phyloP scores from a whole-genome alignment of 352 stramenopile species.

The Globisporangium sylvaticum region DNA sequence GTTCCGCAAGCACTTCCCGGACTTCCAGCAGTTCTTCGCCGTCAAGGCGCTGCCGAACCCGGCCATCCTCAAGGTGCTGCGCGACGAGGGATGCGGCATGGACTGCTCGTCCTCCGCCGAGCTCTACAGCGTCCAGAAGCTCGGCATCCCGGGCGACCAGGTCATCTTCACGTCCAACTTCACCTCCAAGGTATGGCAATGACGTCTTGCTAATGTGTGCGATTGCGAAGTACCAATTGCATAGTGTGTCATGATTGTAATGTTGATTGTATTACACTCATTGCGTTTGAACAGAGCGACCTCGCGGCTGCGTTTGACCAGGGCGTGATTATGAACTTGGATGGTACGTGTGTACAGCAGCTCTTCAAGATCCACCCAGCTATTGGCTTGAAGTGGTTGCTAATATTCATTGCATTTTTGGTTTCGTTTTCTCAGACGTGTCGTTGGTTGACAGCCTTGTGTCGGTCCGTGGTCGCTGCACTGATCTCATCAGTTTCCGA shows the following conservation, averaged over 20 bases:
- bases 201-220: neutral
- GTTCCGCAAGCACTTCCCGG: constrained; percentile 74
- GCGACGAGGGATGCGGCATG: constrained; percentile 84
- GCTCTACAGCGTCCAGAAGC: constrained; percentile 70
- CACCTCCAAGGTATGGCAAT: constrained; percentile 47
- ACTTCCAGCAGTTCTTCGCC: constrained; percentile 87
- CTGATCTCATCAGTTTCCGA: constrained; percentile 86
- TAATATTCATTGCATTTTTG: neutral
- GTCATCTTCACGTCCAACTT: constrained; percentile 91
- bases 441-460: constrained; percentile 81
- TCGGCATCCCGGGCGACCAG: constrained; percentile 70
- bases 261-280: neutral
- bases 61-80: constrained; percentile 80
- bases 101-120: constrained; percentile 87
- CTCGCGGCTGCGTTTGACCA: constrained; percentile 70
- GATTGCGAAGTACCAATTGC: neutral
- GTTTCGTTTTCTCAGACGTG: constrained; percentile 32
- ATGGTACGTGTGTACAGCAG: constrained; percentile 31
- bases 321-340: constrained; percentile 86
- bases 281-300: constrained; percentile 31
- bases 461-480: constrained; percentile 56
- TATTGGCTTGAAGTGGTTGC: neutral
- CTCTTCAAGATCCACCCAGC: neutral
- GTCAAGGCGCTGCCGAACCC: constrained; percentile 90
- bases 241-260: neutral